These are phyloP conservation scores for Ophiostoma ulmi DNA, from an alignment of 2,329 filamentous ascomycete species.

Conservation along the genomic window DNA sequence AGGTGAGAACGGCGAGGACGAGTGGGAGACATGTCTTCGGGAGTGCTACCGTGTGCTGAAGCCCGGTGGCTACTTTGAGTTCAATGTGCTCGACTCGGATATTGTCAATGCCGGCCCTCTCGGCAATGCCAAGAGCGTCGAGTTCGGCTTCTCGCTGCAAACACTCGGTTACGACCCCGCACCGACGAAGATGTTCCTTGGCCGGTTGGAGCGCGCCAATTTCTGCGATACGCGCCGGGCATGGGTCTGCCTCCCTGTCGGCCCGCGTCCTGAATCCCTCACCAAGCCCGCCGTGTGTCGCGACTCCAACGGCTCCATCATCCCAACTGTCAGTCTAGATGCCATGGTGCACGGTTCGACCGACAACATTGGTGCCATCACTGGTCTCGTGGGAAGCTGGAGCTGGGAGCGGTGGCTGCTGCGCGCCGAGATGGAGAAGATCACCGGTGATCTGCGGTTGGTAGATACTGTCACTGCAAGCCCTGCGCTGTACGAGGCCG, in stretches of 20 bases:
- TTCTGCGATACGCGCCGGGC: slow-evolving; percentile 77
- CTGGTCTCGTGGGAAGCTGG: slow-evolving; percentile 79
- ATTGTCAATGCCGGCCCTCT: slow-evolving; percentile 77
- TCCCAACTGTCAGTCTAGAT: slow-evolving; percentile 51
- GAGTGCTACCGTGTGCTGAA: slow-evolving; percentile 91
- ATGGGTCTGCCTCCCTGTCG: slow-evolving; percentile 87
- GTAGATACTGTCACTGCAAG: slow-evolving; percentile 49
- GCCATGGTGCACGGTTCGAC: slow-evolving; percentile 64
- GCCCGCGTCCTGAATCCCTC: slow-evolving; percentile 43
- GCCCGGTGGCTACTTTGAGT: slow-evolving; percentile 89
- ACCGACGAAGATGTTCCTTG: slow-evolving; percentile 75
- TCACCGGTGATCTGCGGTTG: slow-evolving; percentile 59
- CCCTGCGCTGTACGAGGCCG: slow-evolving; percentile 50
- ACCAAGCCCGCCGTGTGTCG: slow-evolving; percentile 34
- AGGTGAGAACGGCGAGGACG: slow-evolving; percentile 64
- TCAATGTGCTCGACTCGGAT: slow-evolving; percentile 82
- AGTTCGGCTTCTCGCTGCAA: slow-evolving; percentile 86
- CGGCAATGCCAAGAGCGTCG: slow-evolving; percentile 76
- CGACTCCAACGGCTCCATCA: slow-evolving; percentile 38
- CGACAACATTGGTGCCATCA: slow-evolving; percentile 65
- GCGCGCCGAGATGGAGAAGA: slow-evolving; percentile 76
- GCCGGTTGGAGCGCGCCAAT: slow-evolving; percentile 65
- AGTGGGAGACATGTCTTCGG: slow-evolving; percentile 77
- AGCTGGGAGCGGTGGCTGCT: slow-evolving; percentile 96
- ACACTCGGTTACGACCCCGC: slow-evolving; percentile 83